Percentiles rank a stretch among this genome's conserved stretches.
Conservation (phyloP, 441 rosid genomes). For the Erodium trifolium region DNA sequence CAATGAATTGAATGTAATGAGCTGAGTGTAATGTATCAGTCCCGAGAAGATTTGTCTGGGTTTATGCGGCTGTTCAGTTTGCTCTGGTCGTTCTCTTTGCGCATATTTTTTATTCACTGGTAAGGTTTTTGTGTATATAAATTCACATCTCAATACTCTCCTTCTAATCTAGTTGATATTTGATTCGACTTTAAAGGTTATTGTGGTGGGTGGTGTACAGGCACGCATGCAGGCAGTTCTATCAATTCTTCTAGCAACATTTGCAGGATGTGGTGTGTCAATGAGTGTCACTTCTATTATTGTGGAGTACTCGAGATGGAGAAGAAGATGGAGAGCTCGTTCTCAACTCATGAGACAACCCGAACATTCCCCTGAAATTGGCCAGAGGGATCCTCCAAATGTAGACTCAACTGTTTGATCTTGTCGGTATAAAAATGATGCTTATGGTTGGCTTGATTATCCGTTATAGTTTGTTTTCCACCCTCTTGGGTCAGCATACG, state of each 20-base stretch:
- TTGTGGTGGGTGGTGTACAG: conserved; percentile 18
- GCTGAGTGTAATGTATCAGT: conserved; percentile 18
- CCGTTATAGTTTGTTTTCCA: too few species aligned
- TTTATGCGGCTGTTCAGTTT: conserved; percentile 36
- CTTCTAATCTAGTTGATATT: background rate
- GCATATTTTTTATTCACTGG: conserved; percentile 36
- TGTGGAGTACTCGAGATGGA: conserved; percentile 33
- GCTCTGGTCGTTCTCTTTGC: conserved; percentile 37
- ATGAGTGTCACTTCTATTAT: conserved; percentile 34
- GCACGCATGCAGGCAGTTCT: conserved; percentile 30
- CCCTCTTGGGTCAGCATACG: too few species aligned
- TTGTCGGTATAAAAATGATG: too few species aligned
- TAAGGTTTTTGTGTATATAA: conserved; percentile 15
- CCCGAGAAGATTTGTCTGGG: conserved; percentile 38
- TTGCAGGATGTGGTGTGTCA: conserved; percentile 37
- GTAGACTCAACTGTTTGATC: too few species aligned
- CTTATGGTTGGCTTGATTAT: too few species aligned
- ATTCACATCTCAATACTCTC: too few species aligned
- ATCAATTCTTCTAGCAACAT: conserved; percentile 33
- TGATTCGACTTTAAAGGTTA: background rate
- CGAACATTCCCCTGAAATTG: background rate
- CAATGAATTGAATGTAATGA: too few species aligned
- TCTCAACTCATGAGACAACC: conserved; percentile 27
- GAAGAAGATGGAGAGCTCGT: conserved; percentile 24
- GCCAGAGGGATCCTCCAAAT: too few species aligned